A percentile compares a stretch with the other conserved stretches of the same genome.
These are phyloP conservation scores for Hymenochaete sp. DNA, from an alignment of 1,284 basidiomycete species.

Conservation along the genomic window DNA sequence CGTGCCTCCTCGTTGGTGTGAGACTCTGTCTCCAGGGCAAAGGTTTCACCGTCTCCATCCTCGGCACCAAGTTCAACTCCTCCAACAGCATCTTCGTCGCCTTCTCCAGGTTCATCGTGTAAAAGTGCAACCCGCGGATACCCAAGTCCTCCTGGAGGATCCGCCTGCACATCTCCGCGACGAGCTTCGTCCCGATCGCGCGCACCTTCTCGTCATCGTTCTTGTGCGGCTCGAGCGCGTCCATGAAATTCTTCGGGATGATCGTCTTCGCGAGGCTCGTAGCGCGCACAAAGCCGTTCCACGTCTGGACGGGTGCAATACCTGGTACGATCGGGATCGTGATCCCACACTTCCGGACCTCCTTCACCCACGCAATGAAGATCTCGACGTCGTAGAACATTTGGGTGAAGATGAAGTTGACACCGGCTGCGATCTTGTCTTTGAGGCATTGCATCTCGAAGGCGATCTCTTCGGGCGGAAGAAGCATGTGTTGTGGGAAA, in stretches of 20 bases:
- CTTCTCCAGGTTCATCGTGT: constrained; percentile 97
- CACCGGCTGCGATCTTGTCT: constrained; percentile 81
- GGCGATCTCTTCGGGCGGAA: constrained; percentile 66
- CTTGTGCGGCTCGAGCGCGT: constrained; percentile 83
- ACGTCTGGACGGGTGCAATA: constrained; percentile 96
- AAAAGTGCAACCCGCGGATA: constrained; percentile 87
- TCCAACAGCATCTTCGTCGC: constrained; percentile 89
- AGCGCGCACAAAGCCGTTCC: constrained; percentile 92
- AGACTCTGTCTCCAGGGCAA: constrained; percentile 89
- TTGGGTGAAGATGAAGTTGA: constrained; percentile 89
- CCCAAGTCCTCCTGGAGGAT: constrained; percentile 76
- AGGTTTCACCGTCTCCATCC: constrained; percentile 81
- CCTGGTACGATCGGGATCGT: constrained; percentile 92
- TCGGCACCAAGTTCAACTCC: constrained; percentile 77
- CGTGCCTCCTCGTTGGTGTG: constrained; percentile 78
- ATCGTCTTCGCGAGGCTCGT: constrained; percentile 80
- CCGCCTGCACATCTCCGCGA: constrained; percentile 79
- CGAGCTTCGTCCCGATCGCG: constrained; percentile 79
- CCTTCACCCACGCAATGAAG: constrained; percentile 80
- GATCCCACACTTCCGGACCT: constrained; percentile 80
- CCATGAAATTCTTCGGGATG: constrained; percentile 76
- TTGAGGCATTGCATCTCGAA: constrained; percentile 84
- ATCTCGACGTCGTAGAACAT: constrained; percentile 91
- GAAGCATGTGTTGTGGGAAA: constrained; percentile 68
- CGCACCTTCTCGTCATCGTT: constrained; percentile 88